A percentile compares a stretch with the other conserved stretches of the same genome.
phyloP scores from a whole-genome alignment of 2,329 filamentous ascomycete genomes.

The Colletotrichum tanaceti region DNA sequence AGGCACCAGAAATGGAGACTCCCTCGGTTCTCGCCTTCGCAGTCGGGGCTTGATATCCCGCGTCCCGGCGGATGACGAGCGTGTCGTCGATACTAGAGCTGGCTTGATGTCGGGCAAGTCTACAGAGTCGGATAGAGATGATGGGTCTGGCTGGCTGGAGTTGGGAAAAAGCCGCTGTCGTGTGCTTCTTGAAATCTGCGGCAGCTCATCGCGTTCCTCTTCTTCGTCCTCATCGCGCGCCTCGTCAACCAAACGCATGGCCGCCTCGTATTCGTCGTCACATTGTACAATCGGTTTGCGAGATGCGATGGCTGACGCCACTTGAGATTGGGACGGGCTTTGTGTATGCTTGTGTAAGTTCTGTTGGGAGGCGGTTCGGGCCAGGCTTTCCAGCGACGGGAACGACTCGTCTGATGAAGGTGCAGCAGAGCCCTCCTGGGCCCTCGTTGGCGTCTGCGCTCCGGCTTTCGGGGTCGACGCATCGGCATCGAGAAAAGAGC shows the following conservation, averaged over 20 bases:
- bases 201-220: slow-evolving; percentile 42
- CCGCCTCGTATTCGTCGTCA: slow-evolving; percentile 57
- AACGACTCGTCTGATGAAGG: slow-evolving; percentile 47
- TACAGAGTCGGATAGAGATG: slow-evolving; percentile 39
- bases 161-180: slow-evolving; percentile 48
- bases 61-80: slow-evolving; percentile 9
- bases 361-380: slow-evolving; percentile 57
- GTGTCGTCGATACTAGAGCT: slow-evolving; percentile 32
- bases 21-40: slow-evolving; percentile 2
- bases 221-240: slow-evolving; percentile 46
- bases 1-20: slow-evolving; percentile 45
- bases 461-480: slow-evolving; percentile 23
- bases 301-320: slow-evolving; percentile 45
- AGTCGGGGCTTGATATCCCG: slow-evolving; percentile 4
- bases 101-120: slow-evolving; percentile 40
- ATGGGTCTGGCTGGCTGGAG: slow-evolving; percentile 47
- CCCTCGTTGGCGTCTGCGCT: slow-evolving; percentile 14
- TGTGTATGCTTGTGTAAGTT: slow-evolving; percentile 46
- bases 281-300: slow-evolving; percentile 45
- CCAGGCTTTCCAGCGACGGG: slow-evolving; percentile 50
- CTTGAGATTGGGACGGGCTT: slow-evolving; percentile 48
- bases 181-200: not conserved
- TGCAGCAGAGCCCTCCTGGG: slow-evolving; percentile 21
- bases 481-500: slow-evolving; percentile 16
- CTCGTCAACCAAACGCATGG: slow-evolving; percentile 57